phyloP scores from a whole-genome alignment of 192 early-diverging fungal species.

The Chytriomyces hyalinus region DNA sequence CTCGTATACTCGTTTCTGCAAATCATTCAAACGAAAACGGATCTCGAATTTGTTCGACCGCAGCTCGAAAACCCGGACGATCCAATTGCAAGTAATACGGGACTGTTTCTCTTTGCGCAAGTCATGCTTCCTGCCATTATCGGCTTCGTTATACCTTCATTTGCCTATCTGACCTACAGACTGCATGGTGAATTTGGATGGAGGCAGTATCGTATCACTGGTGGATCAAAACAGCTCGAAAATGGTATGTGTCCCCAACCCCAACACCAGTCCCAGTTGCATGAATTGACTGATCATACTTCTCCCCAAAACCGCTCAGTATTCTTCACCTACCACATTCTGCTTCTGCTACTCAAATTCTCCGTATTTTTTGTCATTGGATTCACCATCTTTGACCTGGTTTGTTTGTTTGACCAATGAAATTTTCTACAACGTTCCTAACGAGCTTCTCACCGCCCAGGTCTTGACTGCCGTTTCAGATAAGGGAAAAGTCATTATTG shows the following conservation, averaged over 20 bases:
- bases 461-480: conserved; percentile 13
- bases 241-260: background rate
- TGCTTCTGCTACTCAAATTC: conserved; percentile 32
- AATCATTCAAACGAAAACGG: conserved; percentile 23
- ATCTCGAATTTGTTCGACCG: background rate
- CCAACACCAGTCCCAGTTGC: no score
- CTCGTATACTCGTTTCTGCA: conserved; percentile 24
- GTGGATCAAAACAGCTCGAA: conserved; percentile 13
- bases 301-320: background rate
- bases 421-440: background rate
- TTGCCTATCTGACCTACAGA: conserved; percentile 26
- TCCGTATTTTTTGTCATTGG: conserved; percentile 22
- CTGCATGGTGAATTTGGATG: conserved; percentile 26
- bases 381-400: conserved; percentile 30
- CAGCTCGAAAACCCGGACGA: background rate
- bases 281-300: no score
- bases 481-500: conserved; percentile 11
- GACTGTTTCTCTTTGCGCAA: conserved; percentile 22
- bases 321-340: conserved; percentile 23
- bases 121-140: conserved; percentile 24
- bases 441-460: background rate
- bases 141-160: conserved; percentile 23
- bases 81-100: background rate
- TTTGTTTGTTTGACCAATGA: background rate
- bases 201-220: conserved; percentile 25